Base-by-base conservation (phyloP, 305 asterid genomes). In the Nicotiana rustica region DNA sequence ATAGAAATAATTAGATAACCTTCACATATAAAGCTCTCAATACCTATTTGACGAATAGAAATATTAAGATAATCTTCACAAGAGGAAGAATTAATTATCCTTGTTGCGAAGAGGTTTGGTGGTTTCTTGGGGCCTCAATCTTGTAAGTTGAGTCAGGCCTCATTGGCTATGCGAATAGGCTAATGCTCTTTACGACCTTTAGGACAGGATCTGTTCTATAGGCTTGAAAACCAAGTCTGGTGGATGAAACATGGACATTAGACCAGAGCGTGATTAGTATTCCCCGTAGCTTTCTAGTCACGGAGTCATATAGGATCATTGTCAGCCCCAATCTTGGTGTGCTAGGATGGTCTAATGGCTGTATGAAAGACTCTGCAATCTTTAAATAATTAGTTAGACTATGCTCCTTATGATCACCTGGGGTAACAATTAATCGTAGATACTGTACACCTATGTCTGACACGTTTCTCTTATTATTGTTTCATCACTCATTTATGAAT, bases 311-410 rank as follows among this genome's bases (percentile, higher is more conserved):
- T 52, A 67, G 52, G 19, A 33, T 35, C 75, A 14, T 3, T 67
- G 14, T 67, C 75, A 8, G 14, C 49, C 52, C 49, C 75, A 67
- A 17, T 35, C 75, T 67, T 67, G 75, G 73, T 35, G 75, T 17
- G 52, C 52, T 67, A 7, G 12, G 14, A 10, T 10, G 56, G 15
- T 47, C 56, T 47, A 47, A 47, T 47, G 56, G 56, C 15, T 47
- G 41, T 36, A 1, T 7, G 1, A 36, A 36, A 36, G 41, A 5
- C 41, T 47, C 56, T 47, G 10, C 1, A 47, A 47, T 47, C 2
- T 47, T 47, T 10, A 1, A 47, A 47, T 10, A 47, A 47, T 1
- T 36, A 36, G 41, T 47, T 47, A 47, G 56, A 10, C 57, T 49
- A 49, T 49, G 15, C 57, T 49, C 15, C 57, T 49, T 49, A 49